A percentile compares a stretch with the other conserved stretches of the same genome.
phyloP scores from a whole-genome alignment of 441 rosid species.

The Populus hybrid region DNA sequence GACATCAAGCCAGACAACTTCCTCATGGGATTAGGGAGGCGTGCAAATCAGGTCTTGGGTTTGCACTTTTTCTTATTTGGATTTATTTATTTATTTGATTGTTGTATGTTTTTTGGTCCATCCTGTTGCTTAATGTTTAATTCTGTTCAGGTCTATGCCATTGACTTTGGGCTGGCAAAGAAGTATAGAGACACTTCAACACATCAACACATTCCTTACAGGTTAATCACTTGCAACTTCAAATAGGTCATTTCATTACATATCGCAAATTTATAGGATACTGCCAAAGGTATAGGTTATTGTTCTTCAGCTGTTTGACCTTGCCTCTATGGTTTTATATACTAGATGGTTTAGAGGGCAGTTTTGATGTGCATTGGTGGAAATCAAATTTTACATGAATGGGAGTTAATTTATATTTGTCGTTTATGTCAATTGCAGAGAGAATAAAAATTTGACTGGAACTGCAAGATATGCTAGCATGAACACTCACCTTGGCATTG shows the following conservation, averaged over 20 bases:
- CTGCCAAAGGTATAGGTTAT: background rate
- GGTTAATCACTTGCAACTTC: conserved; percentile 38
- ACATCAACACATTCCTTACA: conserved; percentile 93
- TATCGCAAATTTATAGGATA: background rate
- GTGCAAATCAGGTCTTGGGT: conserved; percentile 82
- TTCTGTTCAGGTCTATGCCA: conserved; percentile 66
- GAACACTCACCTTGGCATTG: no score
- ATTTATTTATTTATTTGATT: background rate
- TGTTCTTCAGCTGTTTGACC: background rate
- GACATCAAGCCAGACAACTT: conserved; percentile 99
- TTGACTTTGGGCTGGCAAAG: conserved; percentile 98
- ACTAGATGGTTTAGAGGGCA: background rate
- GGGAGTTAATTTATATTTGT: conserved; percentile 1
- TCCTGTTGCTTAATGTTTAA: conserved; percentile 10
- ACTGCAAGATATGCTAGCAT: conserved; percentile 99
- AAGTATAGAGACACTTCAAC: conserved; percentile 87
- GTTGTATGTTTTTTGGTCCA: background rate
- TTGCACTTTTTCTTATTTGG: background rate
- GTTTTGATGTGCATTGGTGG: background rate
- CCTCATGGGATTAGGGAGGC: conserved; percentile 96
- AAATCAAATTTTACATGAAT: background rate
- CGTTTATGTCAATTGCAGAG: conserved; percentile 49
- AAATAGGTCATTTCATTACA: background rate
- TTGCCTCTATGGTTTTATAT: background rate
- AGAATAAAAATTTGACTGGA: conserved; percentile 92